phyloP scores from a whole-genome alignment of 164 flowering plant genomes.

The Taxillus chinensis region DNA sequence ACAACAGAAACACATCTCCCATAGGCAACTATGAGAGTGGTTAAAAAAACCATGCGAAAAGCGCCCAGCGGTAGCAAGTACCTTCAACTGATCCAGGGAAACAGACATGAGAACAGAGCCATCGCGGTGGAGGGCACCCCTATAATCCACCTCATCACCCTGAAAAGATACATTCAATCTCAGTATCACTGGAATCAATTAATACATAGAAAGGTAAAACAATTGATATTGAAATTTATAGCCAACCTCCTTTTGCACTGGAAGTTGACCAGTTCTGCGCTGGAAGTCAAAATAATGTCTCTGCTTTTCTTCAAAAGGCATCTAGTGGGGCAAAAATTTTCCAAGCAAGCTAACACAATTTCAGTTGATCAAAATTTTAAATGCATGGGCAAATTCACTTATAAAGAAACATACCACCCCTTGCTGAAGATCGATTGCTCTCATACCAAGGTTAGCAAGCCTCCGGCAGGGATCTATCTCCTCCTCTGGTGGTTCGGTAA shows the following conservation, averaged over 20 bases:
- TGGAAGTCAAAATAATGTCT: slow-evolving; percentile 93
- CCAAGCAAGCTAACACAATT: slow-evolving; percentile 3
- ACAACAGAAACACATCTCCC: neutral
- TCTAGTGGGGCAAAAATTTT: slow-evolving; percentile 26
- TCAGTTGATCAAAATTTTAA: neutral
- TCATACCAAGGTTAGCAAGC: slow-evolving; percentile 85
- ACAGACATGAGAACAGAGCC: slow-evolving; percentile 96
- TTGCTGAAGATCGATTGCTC: slow-evolving; percentile 70
- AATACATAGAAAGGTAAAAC: neutral
- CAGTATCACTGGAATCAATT: neutral
- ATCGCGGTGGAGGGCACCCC: slow-evolving; percentile 95
- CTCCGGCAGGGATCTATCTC: slow-evolving; percentile 95
- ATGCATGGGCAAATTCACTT: neutral
- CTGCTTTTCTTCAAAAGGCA: slow-evolving; percentile 82
- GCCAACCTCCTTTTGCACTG: slow-evolving; percentile 82
- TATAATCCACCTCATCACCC: slow-evolving; percentile 95
- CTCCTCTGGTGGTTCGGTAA: slow-evolving; percentile 91
- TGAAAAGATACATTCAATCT: slow-evolving; percentile 14
- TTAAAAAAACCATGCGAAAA: neutral
- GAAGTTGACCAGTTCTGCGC: slow-evolving; percentile 83
- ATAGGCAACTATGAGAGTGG: neutral
- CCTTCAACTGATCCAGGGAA: slow-evolving; percentile 82
- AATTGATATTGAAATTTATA: neutral
- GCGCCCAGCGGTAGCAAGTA: slow-evolving; percentile 8
- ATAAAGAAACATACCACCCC: slow-evolving; percentile 72